Percentiles rank a stretch among this genome's conserved stretches.
These are phyloP conservation scores for Saccharomyces hybrid DNA, from an alignment of 1,139 yeast species.

Conservation along the genomic window DNA sequence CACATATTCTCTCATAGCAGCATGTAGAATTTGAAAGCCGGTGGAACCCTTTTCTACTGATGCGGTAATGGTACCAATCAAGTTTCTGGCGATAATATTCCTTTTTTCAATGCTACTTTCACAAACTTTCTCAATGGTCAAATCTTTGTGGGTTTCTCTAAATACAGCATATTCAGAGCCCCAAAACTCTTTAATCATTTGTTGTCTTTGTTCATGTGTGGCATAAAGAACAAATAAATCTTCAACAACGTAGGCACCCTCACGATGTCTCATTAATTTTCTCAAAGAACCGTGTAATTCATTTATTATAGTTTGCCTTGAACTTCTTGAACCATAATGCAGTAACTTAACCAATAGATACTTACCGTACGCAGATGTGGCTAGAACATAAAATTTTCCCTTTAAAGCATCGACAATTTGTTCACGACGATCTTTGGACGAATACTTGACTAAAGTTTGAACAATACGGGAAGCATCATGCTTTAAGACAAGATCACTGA, in stretches of 20 bases:
- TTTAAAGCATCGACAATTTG: slow-evolving; percentile 60
- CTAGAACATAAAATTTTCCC: slow-evolving; percentile 72
- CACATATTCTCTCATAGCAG: slow-evolving; percentile 87
- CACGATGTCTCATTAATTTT: slow-evolving; percentile 91
- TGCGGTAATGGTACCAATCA: slow-evolving; percentile 76
- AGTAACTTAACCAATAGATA: slow-evolving; percentile 79
- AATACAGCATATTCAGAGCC: slow-evolving; percentile 94
- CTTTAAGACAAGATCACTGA: slow-evolving; percentile 80
- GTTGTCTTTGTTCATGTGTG: slow-evolving; percentile 73
- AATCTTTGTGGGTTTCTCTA: slow-evolving; percentile 60
- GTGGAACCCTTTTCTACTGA: slow-evolving; percentile 93
- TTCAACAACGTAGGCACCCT: slow-evolving; percentile 98
- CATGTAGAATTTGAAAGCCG: slow-evolving; percentile 92
- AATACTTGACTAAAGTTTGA: slow-evolving; percentile 84
- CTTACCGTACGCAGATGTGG: slow-evolving; percentile 90
- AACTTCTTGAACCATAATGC: slow-evolving; percentile 83
- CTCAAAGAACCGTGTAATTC: slow-evolving; percentile 87
- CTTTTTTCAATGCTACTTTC: slow-evolving; percentile 75
- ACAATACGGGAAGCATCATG: slow-evolving; percentile 97
- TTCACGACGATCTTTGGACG: slow-evolving; percentile 72
- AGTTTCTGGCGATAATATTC: slow-evolving; percentile 64
- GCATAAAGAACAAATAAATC: slow-evolving; percentile 85
- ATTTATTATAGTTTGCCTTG: slow-evolving; percentile 64
- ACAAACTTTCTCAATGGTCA: slow-evolving; percentile 58
- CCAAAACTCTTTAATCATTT: slow-evolving; percentile 93